These are phyloP conservation scores for Drechslerella coelobrocha DNA, from an alignment of 2,329 filamentous ascomycete genomes.

Conservation along the genomic window DNA sequence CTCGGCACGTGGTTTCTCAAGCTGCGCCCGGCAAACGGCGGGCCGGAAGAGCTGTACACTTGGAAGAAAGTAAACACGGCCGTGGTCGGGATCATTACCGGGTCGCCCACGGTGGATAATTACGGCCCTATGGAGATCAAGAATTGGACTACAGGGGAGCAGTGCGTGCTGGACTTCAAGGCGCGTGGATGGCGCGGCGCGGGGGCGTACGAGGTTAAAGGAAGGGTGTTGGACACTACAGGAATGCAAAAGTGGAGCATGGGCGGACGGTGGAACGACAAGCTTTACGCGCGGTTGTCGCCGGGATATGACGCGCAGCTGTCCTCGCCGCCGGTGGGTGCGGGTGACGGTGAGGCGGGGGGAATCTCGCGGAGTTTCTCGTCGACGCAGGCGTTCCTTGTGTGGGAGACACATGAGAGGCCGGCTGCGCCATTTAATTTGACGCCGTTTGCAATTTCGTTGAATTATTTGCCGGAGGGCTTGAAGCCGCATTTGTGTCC, in stretches of 20 bases:
- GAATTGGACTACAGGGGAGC: constrained; percentile 94
- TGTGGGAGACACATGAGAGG: constrained; percentile 87
- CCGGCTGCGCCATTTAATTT: constrained; percentile 91
- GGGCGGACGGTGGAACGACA: constrained; percentile 95
- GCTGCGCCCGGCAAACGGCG: constrained; percentile 76
- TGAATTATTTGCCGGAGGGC: constrained; percentile 90
- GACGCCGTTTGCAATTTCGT: constrained; percentile 91
- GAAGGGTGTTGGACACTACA: constrained; percentile 79
- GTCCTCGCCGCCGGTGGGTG: constrained; percentile 61
- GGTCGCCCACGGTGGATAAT: constrained; percentile 95
- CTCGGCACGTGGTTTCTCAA: constrained; percentile 96
- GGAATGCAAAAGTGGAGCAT: constrained; percentile 87
- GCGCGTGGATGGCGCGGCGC: constrained; percentile 93
- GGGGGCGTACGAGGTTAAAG: constrained; percentile 85
- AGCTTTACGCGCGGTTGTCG: constrained; percentile 90
- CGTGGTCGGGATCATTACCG: constrained; percentile 97
- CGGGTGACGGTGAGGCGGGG: constrained; percentile 6
- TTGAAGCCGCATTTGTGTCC: constrained; percentile 79
- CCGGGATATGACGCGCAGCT: constrained; percentile 83
- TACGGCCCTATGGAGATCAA: constrained; percentile 97
- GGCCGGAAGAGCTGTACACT: constrained; percentile 81
- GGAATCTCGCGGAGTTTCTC: constrained; percentile 44
- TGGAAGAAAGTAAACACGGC: constrained; percentile 99
- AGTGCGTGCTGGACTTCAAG: constrained; percentile 91
- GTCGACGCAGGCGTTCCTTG: constrained; percentile 80